phyloP scores from a whole-genome alignment of 139 green algal genomes.

The Picocystis salinarum region DNA sequence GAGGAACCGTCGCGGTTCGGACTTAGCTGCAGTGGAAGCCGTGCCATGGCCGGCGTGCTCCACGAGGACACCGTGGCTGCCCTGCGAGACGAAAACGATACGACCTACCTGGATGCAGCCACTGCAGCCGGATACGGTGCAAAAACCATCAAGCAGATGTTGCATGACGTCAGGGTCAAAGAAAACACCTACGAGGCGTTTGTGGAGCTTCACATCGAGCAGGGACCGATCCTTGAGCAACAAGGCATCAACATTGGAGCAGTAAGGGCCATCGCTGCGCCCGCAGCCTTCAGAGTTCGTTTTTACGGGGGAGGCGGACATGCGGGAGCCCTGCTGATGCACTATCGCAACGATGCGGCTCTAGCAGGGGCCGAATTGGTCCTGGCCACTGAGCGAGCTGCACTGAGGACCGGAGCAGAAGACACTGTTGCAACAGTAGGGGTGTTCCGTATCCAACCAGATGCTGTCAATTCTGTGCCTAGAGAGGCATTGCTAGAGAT shows the following conservation, averaged over 20 bases:
- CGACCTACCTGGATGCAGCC: slow-evolving; percentile 53
- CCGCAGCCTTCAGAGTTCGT: slow-evolving; percentile 45
- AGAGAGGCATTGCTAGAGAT: slow-evolving; percentile 43
- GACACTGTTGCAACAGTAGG: slow-evolving; percentile 76
- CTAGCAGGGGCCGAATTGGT: slow-evolving; percentile 77
- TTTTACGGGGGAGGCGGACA: slow-evolving; percentile 68
- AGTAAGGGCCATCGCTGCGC: slow-evolving; percentile 84
- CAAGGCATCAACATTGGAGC: slow-evolving; percentile 58
- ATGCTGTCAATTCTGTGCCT: slow-evolving; percentile 80
- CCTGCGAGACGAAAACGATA: slow-evolving; percentile 51
- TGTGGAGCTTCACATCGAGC: slow-evolving; percentile 96
- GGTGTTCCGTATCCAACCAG: slow-evolving; percentile 47
- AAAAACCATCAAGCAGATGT: slow-evolving; percentile 12
- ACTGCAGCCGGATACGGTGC: slow-evolving; percentile 27
- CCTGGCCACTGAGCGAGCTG: slow-evolving; percentile 40
- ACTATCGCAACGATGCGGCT: slow-evolving; percentile 53
- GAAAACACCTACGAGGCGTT: slow-evolving; percentile 35
- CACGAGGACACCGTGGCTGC: slow-evolving; percentile 20
- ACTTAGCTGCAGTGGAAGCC: slow-evolving; percentile 65
- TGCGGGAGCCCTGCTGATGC: slow-evolving; percentile 64
- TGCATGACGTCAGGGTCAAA: slow-evolving; percentile 11
- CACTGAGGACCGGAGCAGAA: slow-evolving; percentile 27
- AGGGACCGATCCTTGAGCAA: slow-evolving; percentile 61
- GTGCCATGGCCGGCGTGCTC: slow-evolving; percentile 13
- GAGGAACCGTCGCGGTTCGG: slow-evolving; percentile 90